Conservation (phyloP, 495 filamentous ascomycete genomes). For the Aspergillus asperescens region DNA sequence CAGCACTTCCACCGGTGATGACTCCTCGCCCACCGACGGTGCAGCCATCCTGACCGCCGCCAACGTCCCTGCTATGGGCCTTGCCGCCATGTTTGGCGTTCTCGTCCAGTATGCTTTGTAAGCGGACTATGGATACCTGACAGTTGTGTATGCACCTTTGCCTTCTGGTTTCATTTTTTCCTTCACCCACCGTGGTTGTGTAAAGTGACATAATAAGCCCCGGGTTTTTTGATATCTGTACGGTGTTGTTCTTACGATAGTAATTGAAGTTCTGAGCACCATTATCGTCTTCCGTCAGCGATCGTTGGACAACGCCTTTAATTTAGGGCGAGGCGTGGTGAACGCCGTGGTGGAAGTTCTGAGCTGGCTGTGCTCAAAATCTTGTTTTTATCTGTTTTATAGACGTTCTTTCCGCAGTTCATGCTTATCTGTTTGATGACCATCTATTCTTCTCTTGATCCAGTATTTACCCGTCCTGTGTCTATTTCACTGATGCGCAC, state of each 20-base stretch:
- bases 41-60: constrained; percentile 39
- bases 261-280: constrained; percentile 45
- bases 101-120: constrained; percentile 46
- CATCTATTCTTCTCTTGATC: background rate
- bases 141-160: constrained; percentile 24
- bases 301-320: background rate
- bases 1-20: constrained; percentile 20
- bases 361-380: background rate
- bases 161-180: constrained; percentile 22
- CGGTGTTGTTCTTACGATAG: constrained; percentile 44
- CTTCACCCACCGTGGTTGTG: constrained; percentile 22
- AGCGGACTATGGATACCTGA: constrained; percentile 19
- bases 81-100: constrained; percentile 40
- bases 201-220: constrained; percentile 38
- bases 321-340: constrained; percentile 6
- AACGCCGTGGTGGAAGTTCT: background rate
- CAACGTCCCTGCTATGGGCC: constrained; percentile 40
- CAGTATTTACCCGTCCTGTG: too few relatives aligned
- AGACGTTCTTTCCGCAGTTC: constrained; percentile 22
- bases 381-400: constrained; percentile 19
- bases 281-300: constrained; percentile 21
- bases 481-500: too few relatives aligned
- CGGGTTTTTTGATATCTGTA: constrained; percentile 34
- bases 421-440: constrained; percentile 12
- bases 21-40: constrained; percentile 31